phyloP scores from a whole-genome alignment of 1,284 basidiomycete species.

The Leccinum griseonigrum region DNA sequence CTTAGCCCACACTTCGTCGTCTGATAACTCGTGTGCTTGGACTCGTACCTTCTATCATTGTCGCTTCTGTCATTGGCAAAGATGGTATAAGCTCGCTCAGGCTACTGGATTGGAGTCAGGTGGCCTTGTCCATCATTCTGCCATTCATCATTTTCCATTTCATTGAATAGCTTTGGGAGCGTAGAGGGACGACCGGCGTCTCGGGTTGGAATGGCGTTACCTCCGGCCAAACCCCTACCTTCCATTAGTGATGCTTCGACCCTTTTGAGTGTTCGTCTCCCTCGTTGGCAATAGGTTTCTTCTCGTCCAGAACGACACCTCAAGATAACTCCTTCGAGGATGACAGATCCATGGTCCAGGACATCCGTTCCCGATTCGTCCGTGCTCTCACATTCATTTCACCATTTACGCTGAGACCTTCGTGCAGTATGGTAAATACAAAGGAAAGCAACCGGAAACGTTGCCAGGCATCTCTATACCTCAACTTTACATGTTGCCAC shows the following conservation, averaged over 20 bases:
- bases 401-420: background rate
- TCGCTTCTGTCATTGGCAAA: slow-evolving; percentile 76
- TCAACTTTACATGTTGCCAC: slow-evolving; percentile 21
- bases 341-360: too few species aligned
- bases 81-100: slow-evolving; percentile 65
- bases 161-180: too few species aligned
- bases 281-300: too few species aligned
- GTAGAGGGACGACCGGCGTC: too few species aligned
- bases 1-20: slow-evolving; percentile 75
- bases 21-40: slow-evolving; percentile 83
- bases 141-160: slow-evolving; percentile 73
- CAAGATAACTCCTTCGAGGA: too few species aligned
- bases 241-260: too few species aligned
- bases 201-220: too few species aligned
- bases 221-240: too few species aligned
- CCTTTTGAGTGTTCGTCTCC: too few species aligned
- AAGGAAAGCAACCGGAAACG: slow-evolving; percentile 58
- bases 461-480: slow-evolving; percentile 20
- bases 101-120: slow-evolving; percentile 86
- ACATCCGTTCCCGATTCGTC: too few species aligned
- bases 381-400: too few species aligned
- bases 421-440: slow-evolving; percentile 62
- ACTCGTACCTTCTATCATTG: slow-evolving; percentile 82
- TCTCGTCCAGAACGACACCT: too few species aligned
- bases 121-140: slow-evolving; percentile 83